A percentile compares a stretch with the other conserved stretches of the same genome.
phyloP scores from a whole-genome alignment of 139 green algal genomes.

The Chlorella sp. region DNA sequence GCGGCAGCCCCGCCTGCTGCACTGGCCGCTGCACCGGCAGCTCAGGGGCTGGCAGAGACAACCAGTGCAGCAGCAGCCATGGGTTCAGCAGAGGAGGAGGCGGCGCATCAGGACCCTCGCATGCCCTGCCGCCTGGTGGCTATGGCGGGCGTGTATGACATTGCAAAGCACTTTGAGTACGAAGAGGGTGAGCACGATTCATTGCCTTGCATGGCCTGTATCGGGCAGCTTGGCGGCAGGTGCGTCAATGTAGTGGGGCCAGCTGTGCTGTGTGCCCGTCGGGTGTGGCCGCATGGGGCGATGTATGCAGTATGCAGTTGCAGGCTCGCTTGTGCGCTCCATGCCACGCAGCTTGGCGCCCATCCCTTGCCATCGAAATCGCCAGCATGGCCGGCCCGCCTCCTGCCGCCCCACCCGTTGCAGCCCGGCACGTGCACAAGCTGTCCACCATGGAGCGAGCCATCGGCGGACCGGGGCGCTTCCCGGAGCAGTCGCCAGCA shows the following conservation, averaged over 20 bases:
- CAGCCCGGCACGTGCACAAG: constrained; percentile 68
- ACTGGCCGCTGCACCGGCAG: background rate
- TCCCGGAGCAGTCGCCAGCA: constrained; percentile 71
- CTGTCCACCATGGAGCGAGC: constrained; percentile 88
- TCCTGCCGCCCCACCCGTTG: background rate
- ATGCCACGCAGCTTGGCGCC: background rate
- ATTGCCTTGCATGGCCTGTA: background rate
- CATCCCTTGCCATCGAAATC: background rate
- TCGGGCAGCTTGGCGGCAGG: too few relatives aligned
- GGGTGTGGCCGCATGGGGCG: too few relatives aligned
- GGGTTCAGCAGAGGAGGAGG: background rate
- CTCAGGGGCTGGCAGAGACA: background rate
- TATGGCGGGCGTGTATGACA: constrained; percentile 82
- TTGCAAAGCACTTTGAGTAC: constrained; percentile 84
- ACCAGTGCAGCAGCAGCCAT: background rate
- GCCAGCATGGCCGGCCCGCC: background rate
- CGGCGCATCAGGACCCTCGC: constrained; percentile 20
- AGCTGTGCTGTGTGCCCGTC: background rate
- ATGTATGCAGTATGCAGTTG: too few relatives aligned
- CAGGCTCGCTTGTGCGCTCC: too few relatives aligned
- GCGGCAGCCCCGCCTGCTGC: too few relatives aligned
- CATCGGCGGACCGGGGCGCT: constrained; percentile 63
- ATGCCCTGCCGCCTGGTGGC: constrained; percentile 59
- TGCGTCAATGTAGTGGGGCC: too few relatives aligned
- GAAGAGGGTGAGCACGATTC: constrained; percentile 50